Percentiles rank a stretch among this genome's conserved stretches.
phyloP scores from a whole-genome alignment of 345 rosid species.

The Psidium guajava region DNA sequence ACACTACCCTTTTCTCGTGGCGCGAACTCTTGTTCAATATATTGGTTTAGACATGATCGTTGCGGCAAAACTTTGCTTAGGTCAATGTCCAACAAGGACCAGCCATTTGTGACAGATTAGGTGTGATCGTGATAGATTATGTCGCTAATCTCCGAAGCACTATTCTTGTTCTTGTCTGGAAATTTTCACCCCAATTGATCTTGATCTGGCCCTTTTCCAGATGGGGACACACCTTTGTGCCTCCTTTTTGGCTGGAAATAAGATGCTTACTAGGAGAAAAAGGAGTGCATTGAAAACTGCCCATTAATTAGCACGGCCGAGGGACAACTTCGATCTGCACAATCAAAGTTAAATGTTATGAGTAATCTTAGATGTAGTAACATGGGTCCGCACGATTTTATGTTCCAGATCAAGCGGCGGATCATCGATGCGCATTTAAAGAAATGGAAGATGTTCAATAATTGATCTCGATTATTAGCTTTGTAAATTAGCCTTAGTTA shows the following conservation, averaged over 20 bases:
- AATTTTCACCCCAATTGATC: neutral
- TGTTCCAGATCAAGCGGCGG: neutral
- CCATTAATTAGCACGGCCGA: neutral
- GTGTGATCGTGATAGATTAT: neutral
- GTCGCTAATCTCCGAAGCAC: neutral
- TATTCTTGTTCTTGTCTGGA: neutral
- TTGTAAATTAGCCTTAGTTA: neutral
- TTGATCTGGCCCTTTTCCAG: neutral
- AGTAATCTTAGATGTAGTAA: neutral
- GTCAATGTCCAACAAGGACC: neutral
- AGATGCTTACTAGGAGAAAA: neutral
- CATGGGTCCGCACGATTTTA: neutral
- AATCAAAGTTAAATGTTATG: neutral
- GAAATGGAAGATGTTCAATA: neutral
- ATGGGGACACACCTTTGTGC: neutral
- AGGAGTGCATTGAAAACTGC: neutral
- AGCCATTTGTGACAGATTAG: neutral
- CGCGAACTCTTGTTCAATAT: neutral
- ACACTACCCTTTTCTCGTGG: neutral
- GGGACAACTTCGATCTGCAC: neutral
- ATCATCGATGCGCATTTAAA: neutral
- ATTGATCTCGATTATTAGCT: neutral
- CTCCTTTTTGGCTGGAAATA: neutral
- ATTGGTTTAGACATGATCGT: neutral
- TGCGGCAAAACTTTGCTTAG: neutral